Evolutionary conservation across 495 filamentous ascomycete species (phyloP), one percentile per base, ranked within the genome.

Genomic region (Paragyromitra xinjiangensis): DNA sequence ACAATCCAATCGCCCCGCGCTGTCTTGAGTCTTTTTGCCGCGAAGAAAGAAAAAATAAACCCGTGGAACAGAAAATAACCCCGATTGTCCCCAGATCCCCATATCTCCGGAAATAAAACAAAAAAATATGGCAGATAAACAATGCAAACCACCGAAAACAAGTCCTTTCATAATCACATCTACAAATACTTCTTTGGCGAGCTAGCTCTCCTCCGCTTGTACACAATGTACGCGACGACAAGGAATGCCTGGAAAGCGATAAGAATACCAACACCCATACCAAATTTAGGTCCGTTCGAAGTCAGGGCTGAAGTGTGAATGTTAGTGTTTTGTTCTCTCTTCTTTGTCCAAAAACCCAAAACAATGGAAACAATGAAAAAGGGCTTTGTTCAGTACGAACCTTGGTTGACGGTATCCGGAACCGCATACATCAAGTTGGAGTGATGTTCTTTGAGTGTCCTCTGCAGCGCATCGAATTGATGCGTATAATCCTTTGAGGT

Each of bases 181-280:
- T 86, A 99, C 78, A 99, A 84, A 84, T 94, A 99, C 83, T 99
- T 99, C 90, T 98, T 98, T 42, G 94, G 93, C 81, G 88, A 87
- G 73, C 87, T 89, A 12, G 87, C 86, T 84, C 92, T 91, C 78
- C 91, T 89, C 74, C 90, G 87, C 87, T 97, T 97, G 85, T 98
- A 97, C 58, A 91, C 81, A 24, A 94, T 81, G 83, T 94, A 99
- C 19, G 85, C 88, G 7, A 81, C 89, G 2, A 88, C 88, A 24
- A 95, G 83, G 81, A 94, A 66, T 29, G 91, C 81, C 85, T 98
- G 94, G 79, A 93, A 90, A 40, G 88, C 89, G 59, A 99, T 86
- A 51, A 97, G 87, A 45, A 94, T 84, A 82, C 91, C 87, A 71
- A 97, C 85, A 78, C 96, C 89, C 80, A 89, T 87, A 29, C 89